These are phyloP conservation scores for Geoglossum glabrum DNA, from an alignment of 495 filamentous ascomycete genomes.

Conservation along the genomic window DNA sequence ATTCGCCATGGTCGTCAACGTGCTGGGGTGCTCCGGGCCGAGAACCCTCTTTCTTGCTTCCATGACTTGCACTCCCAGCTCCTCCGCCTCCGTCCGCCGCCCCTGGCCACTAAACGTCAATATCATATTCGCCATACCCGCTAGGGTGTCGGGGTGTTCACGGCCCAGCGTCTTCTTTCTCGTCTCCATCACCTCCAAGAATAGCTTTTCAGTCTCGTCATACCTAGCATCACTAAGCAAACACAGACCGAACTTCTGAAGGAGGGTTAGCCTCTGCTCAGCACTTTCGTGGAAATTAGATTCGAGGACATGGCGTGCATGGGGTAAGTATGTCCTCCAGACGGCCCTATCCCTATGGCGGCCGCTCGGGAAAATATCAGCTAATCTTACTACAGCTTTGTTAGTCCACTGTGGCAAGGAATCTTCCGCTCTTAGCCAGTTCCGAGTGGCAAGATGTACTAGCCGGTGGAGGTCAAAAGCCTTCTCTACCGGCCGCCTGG, in stretches of 20 bases:
- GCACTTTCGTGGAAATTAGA: background rate
- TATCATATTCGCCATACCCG: background rate
- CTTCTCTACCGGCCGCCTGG: conserved; percentile 10
- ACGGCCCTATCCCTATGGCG: conserved; percentile 5
- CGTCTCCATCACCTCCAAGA: too few relatives aligned
- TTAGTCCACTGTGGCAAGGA: background rate
- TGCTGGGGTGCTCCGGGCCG: background rate
- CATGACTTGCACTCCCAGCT: background rate
- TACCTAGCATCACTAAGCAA: background rate
- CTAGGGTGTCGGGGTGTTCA: conserved; percentile 3
- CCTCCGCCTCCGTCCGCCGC: background rate
- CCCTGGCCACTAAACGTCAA: background rate
- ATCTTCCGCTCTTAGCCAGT: conserved; percentile 9
- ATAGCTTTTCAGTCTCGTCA: background rate
- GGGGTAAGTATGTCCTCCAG: conserved; percentile 9
- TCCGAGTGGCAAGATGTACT: conserved; percentile 24
- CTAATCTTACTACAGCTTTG: conserved; percentile 7
- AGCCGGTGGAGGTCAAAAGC: conserved; percentile 25
- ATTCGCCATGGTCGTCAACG: background rate
- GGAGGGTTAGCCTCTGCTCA: background rate
- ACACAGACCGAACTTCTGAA: background rate
- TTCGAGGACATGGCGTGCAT: conserved; percentile 1
- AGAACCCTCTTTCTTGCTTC: background rate
- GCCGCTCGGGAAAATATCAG: conserved; percentile 5
- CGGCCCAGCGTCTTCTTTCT: background rate